phyloP scores from a whole-genome alignment of 139 green algal genomes.

The Chlamydomonas incerta region DNA sequence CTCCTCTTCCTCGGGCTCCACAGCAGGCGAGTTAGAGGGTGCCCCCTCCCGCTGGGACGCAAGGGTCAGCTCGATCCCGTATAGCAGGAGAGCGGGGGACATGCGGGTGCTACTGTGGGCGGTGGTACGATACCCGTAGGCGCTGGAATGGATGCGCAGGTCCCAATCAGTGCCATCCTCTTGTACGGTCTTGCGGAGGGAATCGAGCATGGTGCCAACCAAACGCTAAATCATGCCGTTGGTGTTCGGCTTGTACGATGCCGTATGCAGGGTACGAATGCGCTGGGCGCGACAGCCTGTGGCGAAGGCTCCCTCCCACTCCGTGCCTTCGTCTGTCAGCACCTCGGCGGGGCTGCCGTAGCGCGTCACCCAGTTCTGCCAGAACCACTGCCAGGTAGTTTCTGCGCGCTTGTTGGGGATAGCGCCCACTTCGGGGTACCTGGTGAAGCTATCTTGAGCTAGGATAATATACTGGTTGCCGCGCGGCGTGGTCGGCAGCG shows the following conservation, averaged over 20 bases:
- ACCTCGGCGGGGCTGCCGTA: background rate
- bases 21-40: too few species aligned
- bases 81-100: background rate
- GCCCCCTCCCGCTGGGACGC: too few species aligned
- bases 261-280: background rate
- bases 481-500: background rate
- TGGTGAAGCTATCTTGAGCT: background rate
- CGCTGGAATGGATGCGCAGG: background rate
- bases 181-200: background rate
- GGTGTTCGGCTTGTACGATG: background rate
- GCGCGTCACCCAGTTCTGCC: background rate
- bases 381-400: background rate
- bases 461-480: background rate
- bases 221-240: background rate
- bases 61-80: background rate
- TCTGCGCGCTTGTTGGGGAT: background rate
- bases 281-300: too few species aligned
- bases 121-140: background rate
- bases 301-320: background rate
- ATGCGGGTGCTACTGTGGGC: background rate
- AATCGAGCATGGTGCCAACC: background rate
- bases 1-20: too few species aligned
- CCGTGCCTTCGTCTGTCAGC: background rate
- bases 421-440: background rate
- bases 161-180: background rate